A percentile compares a stretch with the other conserved stretches of the same genome.
Conservation (phyloP, 495 filamentous ascomycete genomes). For the Aspergillus ostianus region DNA sequence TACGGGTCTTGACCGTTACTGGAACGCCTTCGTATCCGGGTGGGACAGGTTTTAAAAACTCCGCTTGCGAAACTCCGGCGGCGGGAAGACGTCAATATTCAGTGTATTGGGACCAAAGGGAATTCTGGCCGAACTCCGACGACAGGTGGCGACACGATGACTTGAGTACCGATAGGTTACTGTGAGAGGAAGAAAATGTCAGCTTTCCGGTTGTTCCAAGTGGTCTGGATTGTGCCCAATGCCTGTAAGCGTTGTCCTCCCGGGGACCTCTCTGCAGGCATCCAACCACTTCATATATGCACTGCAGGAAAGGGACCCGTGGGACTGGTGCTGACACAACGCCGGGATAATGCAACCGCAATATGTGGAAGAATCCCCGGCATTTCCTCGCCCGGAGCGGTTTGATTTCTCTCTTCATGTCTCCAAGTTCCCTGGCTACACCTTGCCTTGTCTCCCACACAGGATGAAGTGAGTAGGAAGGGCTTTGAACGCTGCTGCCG, state of each 20-base stretch:
- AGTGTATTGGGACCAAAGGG: background rate
- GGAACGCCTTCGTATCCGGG: background rate
- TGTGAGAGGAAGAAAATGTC: background rate
- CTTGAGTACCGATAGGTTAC: background rate
- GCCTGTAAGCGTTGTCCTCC: background rate
- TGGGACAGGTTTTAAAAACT: slow-evolving; percentile 9
- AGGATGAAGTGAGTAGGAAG: background rate
- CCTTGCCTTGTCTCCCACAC: background rate
- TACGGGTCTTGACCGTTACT: background rate
- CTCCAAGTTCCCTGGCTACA: background rate
- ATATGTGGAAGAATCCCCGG: background rate
- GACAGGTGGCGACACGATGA: background rate
- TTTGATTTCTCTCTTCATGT: background rate
- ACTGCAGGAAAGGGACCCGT: background rate
- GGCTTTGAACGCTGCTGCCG: too few species aligned
- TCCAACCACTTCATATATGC: background rate
- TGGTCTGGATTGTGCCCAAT: background rate
- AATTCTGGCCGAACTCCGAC: slow-evolving; percentile 6
- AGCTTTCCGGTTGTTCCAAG: background rate
- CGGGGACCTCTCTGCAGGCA: background rate
- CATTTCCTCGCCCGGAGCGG: background rate
- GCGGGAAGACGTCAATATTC: slow-evolving; percentile 1
- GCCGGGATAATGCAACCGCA: background rate
- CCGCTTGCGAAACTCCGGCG: slow-evolving; percentile 19
- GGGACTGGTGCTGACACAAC: background rate